Evolutionary conservation across 805 yeast genomes (phyloP).

Genomic region (Pichia californica): DNA sequence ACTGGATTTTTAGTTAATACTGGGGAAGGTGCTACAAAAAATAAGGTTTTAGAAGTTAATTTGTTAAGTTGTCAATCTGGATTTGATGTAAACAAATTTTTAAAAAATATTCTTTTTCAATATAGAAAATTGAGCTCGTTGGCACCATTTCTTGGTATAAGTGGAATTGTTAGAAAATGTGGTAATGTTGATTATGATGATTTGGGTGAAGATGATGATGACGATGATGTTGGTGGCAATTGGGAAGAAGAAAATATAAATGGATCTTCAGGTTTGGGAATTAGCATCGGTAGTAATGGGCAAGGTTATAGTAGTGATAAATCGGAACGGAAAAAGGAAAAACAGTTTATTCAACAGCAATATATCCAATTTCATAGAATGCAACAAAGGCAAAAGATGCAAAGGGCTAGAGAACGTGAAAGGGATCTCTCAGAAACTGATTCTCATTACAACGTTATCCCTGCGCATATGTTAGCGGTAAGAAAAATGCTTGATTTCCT

Average conservation of each 20-base stretch:
- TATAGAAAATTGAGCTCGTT: conserved; percentile 44
- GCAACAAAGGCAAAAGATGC: conserved; percentile 12
- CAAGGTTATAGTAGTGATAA: not conserved
- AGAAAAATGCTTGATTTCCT: conserved; percentile 51
- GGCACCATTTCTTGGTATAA: conserved; percentile 13
- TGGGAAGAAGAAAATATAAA: conserved; percentile 7
- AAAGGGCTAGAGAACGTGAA: conserved; percentile 4
- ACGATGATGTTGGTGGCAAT: conserved; percentile 6
- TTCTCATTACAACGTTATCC: conserved; percentile 39
- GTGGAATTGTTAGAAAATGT: conserved; percentile 11
- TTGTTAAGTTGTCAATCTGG: conserved; percentile 68
- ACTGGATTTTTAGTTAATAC: conserved; percentile 58
- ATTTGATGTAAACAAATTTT: conserved; percentile 47
- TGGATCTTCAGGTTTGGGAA: not conserved
- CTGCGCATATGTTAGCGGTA: conserved; percentile 73
- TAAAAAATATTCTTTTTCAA: conserved; percentile 52
- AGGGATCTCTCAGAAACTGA: conserved; percentile 4
- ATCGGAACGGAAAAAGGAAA: conserved; percentile 9
- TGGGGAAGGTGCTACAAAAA: conserved; percentile 15
- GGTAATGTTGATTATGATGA: conserved; percentile 32
- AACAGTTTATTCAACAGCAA: conserved; percentile 9
- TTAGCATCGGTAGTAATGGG: not conserved
- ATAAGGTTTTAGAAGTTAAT: conserved; percentile 49
- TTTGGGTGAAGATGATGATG: conserved; percentile 16
- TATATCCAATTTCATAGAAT: conserved; percentile 14